Evolutionary conservation across 192 early-diverging fungal species (phyloP).

Genomic region (Coemansia sp.): DNA sequence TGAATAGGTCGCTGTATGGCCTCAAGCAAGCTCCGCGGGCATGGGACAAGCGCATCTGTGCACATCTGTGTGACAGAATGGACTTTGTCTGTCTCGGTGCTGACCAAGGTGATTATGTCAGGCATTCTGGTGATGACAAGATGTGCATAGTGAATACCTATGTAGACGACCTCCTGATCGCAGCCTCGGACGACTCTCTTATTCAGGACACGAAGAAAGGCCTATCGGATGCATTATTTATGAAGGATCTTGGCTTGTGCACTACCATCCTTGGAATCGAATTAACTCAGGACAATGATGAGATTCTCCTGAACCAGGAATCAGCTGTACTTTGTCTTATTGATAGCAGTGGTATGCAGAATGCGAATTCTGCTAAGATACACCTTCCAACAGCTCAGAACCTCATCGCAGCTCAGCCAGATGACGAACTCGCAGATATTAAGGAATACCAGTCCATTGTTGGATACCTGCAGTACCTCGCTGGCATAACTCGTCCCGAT

Average conservation of each 20-base stretch:
- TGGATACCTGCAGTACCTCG: constrained; percentile 17
- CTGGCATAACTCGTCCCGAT: not conserved
- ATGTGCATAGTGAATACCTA: constrained; percentile 4
- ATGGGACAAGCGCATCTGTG: not conserved
- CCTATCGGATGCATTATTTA: not conserved
- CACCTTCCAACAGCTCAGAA: not conserved
- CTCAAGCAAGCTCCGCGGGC: constrained; percentile 12
- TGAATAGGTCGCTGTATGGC: constrained; percentile 13
- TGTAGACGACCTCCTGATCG: constrained; percentile 8
- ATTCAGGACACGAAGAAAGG: not conserved
- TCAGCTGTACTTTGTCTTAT: not conserved
- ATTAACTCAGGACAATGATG: not conserved
- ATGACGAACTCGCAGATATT: constrained; percentile 10
- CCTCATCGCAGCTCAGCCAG: not conserved
- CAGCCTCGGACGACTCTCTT: not conserved
- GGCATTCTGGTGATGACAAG: not conserved
- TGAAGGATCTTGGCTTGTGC: too few species aligned
- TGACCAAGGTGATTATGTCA: constrained; percentile 6
- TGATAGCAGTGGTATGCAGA: not conserved
- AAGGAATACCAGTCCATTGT: constrained; percentile 6
- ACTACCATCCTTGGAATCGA: constrained; percentile 8
- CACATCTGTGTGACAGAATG: not conserved
- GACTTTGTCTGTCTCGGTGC: constrained; percentile 5
- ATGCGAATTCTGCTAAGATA: not conserved
- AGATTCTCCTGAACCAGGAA: not conserved